Percentiles rank a stretch among this genome's conserved stretches.
phyloP scores from a whole-genome alignment of 495 filamentous ascomycete genomes.

The Paragyromitra xinjiangensis region DNA sequence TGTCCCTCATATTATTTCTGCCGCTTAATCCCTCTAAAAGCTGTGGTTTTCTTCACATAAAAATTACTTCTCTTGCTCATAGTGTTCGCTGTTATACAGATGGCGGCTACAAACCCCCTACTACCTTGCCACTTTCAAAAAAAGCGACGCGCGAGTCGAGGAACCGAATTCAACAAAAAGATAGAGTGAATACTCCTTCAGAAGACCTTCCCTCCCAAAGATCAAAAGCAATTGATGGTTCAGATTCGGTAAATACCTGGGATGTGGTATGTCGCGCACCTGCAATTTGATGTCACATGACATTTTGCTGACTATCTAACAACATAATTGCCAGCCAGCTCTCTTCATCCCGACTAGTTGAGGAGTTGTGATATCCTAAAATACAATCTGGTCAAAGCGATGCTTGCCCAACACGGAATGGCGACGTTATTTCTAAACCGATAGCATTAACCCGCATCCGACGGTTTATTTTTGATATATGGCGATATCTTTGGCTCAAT shows the following conservation, averaged over 20 bases:
- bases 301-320: conserved; percentile 29
- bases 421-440: conserved; percentile 17
- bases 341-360: conserved; percentile 35
- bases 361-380: conserved; percentile 12
- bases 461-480: conserved; percentile 33
- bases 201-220: neutral
- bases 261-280: conserved; percentile 12
- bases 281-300: neutral
- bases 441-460: conserved; percentile 8
- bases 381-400: conserved; percentile 10
- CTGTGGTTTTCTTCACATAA: conserved; percentile 9
- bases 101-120: neutral
- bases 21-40: conserved; percentile 5
- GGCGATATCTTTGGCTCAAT: conserved; percentile 9
- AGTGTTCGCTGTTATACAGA: conserved; percentile 5
- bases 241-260: conserved; percentile 22
- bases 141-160: conserved; percentile 18
- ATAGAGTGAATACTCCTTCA: neutral
- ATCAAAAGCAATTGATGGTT: conserved; percentile 1
- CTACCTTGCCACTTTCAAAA: conserved; percentile 7
- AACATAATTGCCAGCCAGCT: conserved; percentile 35
- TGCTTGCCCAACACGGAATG: conserved; percentile 10
- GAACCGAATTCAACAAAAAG: conserved; percentile 10
- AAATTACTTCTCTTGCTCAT: neutral
- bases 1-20: conserved; percentile 12